Percentiles rank a stretch among this genome's conserved stretches.
These are phyloP conservation scores for Vicia sativa DNA, from an alignment of 306 rosid genomes.

Conservation along the genomic window DNA sequence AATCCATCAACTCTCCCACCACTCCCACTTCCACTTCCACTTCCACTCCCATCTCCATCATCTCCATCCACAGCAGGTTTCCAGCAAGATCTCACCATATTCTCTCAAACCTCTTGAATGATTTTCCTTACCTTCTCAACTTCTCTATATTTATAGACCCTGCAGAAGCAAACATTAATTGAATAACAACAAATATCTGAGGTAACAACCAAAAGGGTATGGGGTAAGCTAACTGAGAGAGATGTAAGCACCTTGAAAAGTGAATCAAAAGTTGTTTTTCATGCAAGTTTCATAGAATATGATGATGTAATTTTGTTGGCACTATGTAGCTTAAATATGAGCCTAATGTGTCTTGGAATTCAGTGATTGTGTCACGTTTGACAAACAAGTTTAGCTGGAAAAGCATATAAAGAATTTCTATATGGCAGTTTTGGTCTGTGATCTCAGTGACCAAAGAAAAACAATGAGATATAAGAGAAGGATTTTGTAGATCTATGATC, in stretches of 20 bases:
- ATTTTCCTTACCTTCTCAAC: constrained; percentile 1
- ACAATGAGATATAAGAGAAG: constrained; percentile 69
- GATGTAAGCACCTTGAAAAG: constrained; percentile 54
- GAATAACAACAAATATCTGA: constrained; percentile 50
- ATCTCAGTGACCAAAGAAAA: constrained; percentile 59
- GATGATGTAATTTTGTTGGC: constrained; percentile 37
- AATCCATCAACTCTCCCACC: constrained; percentile 72
- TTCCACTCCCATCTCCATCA: constrained; percentile 54
- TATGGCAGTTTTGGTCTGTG: constrained; percentile 70
- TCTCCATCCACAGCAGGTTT: constrained; percentile 65
- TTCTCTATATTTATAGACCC: constrained; percentile 35
- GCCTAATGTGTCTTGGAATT: constrained; percentile 28
- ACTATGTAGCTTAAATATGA: constrained; percentile 72
- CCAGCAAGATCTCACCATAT: constrained; percentile 86
- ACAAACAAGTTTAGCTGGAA: constrained; percentile 77
- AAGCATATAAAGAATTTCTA: constrained; percentile 51
- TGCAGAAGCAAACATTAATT: constrained; percentile 52
- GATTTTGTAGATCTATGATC: constrained; percentile 58
- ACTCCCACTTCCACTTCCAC: constrained; percentile 61
- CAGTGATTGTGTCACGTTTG: constrained; percentile 51
- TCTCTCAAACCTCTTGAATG: constrained; percentile 18
- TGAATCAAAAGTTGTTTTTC: constrained; percentile 45
- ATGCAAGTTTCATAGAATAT: constrained; percentile 72
- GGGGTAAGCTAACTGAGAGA: constrained; percentile 59
- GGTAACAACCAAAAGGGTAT: constrained; percentile 64